These are phyloP conservation scores for Epicoccum nigrum DNA, from an alignment of 2,329 filamentous ascomycete genomes.

Conservation along the genomic window DNA sequence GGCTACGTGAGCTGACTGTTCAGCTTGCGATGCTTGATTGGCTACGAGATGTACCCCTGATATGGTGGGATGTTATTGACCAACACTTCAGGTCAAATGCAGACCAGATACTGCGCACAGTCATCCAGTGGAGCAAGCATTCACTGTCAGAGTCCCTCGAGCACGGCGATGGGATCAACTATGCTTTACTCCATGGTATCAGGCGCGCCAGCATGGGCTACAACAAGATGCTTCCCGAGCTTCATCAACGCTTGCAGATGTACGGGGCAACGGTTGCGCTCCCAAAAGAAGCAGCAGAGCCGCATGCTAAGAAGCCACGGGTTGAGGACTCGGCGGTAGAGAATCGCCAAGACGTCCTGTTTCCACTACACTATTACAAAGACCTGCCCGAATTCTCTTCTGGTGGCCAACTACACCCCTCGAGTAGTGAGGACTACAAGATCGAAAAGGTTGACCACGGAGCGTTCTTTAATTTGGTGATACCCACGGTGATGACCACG, in stretches of 20 bases:
- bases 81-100: slow-evolving; percentile 36
- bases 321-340: background rate
- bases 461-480: too few species aligned
- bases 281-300: background rate
- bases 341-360: background rate
- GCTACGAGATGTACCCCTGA: slow-evolving; percentile 26
- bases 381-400: too few species aligned
- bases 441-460: too few species aligned
- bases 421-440: background rate
- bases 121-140: slow-evolving; percentile 26
- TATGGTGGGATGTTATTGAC: slow-evolving; percentile 35
- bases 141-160: too few species aligned
- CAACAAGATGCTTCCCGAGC: background rate
- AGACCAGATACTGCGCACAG: slow-evolving; percentile 31
- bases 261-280: slow-evolving; percentile 10
- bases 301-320: slow-evolving; percentile 5
- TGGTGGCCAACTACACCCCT: too few species aligned
- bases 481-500: too few species aligned
- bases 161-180: too few species aligned
- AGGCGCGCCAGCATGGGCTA: too few species aligned
- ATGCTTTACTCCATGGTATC: too few species aligned
- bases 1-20: slow-evolving; percentile 35
- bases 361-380: too few species aligned
- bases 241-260: slow-evolving; percentile 1
- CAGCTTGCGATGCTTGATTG: slow-evolving; percentile 43